Evolutionary conservation across 78 protist species (phyloP), one percentile per base, ranked within the genome.

Genomic region (Dictyostelium intermedium): DNA sequence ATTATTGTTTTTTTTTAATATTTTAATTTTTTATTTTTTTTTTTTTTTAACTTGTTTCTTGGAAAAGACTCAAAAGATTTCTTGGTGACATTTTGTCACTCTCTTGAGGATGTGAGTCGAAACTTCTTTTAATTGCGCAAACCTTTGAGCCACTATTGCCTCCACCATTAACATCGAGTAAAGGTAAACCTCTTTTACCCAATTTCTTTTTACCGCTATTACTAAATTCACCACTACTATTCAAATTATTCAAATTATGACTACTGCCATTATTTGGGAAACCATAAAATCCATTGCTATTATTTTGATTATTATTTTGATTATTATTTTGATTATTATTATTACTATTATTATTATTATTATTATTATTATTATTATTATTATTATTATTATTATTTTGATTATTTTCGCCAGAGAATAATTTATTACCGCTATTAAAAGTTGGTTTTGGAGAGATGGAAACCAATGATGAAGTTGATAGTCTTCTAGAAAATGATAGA

Each of bases 41-140:
- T 23, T 5, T 77, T n/a, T 39, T 35, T 77, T 34, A n/a, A 11
- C 10, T 39, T 30, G 32, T 69, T 41, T 32, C 70, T 56, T 81
- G 41, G 70, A 73, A 50, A 50, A 86, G 84, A 86, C 92, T 86
- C 50, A 89, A 47, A 23, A 89, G 70, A 89, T 89, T 89, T 69
- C 93, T 78, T 39, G 93, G 93, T 20, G 87, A 80, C 61, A 78
- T 41, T 32, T 82, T 77, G n/a, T 30, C 61, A 78, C 66, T 83
- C 69, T 86, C 92, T 84, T 84, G 91, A 20, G 78, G 53, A 2
- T 60, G 91, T 20, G 78, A 78, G 8, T 76, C 45, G 16, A 70
- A 50, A 56, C 85, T 56, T 77, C 84, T 50, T 14, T 76, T 74
- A n/a, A 80, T 34, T 47, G 61, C 61, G n/a, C 43, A 72, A 20